A percentile compares a stretch with the other conserved stretches of the same genome.
Conservation (phyloP, 1,284 basidiomycete genomes). For the Porphyrellus sp. region DNA sequence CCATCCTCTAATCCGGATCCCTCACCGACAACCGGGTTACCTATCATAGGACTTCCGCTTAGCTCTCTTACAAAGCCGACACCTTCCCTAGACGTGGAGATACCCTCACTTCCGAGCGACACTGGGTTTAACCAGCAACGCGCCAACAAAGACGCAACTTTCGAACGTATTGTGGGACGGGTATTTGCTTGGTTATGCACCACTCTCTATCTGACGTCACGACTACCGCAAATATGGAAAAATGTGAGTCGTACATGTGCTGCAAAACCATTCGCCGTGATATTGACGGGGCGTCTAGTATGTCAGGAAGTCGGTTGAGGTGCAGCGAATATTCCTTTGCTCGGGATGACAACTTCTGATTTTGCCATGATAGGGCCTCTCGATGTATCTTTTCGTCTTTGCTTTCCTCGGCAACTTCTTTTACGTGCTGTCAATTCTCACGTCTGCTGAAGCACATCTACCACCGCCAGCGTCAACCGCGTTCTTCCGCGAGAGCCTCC, state of each 20-base stretch:
- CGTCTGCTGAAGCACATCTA: conserved; percentile 53
- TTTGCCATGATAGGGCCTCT: conserved; percentile 60
- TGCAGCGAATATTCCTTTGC: conserved; percentile 27
- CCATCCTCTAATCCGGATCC: conserved; percentile 22
- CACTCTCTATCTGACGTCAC: conserved; percentile 84
- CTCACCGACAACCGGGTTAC: conserved; percentile 5
- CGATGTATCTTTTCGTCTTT: conserved; percentile 88
- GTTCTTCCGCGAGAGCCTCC: conserved; percentile 70
- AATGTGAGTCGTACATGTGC: conserved; percentile 65
- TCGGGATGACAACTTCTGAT: conserved; percentile 12
- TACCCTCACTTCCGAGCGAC: conserved; percentile 20
- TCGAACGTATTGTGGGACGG: conserved; percentile 73
- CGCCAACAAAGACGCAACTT: conserved; percentile 36
- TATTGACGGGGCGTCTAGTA: conserved; percentile 49
- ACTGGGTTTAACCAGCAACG: conserved; percentile 22
- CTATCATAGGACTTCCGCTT: conserved; percentile 3
- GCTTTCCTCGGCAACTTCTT: conserved; percentile 90
- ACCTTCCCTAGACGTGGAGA: conserved; percentile 17
- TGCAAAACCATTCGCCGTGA: conserved; percentile 2
- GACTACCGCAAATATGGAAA: conserved; percentile 95
- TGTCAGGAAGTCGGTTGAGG: conserved; percentile 86
- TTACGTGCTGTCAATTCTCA: conserved; percentile 83
- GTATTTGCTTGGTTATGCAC: conserved; percentile 92
- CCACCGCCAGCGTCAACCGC: conserved; percentile 54
- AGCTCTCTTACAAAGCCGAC: neutral